Percentiles rank a stretch among this genome's conserved stretches.
Conservation (phyloP, 768 basidiomycete species). For the Floccularia luteovirens region DNA sequence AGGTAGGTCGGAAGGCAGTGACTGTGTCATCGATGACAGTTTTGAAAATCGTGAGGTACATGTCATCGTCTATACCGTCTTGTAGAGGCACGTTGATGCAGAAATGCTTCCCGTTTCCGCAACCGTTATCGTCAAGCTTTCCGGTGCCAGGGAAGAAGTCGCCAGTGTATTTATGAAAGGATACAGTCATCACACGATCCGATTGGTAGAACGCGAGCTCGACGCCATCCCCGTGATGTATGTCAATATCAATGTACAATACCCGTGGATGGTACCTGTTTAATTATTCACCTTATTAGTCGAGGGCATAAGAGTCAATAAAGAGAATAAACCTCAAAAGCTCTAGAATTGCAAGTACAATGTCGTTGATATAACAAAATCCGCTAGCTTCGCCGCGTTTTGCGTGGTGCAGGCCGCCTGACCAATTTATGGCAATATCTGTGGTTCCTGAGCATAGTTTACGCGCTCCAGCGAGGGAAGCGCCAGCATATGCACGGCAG, state of each 20-base stretch:
- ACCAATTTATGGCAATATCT: conserved; percentile 99
- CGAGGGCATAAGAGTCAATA: not conserved
- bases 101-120: conserved; percentile 88
- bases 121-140: conserved; percentile 88
- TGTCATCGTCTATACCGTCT: conserved; percentile 96
- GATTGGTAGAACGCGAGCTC: conserved; percentile 97
- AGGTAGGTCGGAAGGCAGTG: conserved; percentile 75
- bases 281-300: not conserved
- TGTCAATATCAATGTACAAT: conserved; percentile 97
- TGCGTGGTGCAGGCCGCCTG: conserved; percentile 95
- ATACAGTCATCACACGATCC: conserved; percentile 97
- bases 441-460: conserved; percentile 81
- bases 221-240: conserved; percentile 97
- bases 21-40: conserved; percentile 94
- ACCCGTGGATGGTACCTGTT: conserved; percentile 86
- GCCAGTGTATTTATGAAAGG: conserved; percentile 98
- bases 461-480: conserved; percentile 82
- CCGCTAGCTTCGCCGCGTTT: conserved; percentile 98
- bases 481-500: conserved; percentile 90
- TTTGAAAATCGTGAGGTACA: conserved; percentile 94
- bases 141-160: conserved; percentile 99
- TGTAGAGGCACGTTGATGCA: conserved; percentile 90
- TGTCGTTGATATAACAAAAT: conserved; percentile 98
- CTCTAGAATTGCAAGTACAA: conserved; percentile 90
- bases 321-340: conserved; percentile 57